Evolutionary conservation across 305 asterid genomes (phyloP).

Genomic region (Galium porrigens): DNA sequence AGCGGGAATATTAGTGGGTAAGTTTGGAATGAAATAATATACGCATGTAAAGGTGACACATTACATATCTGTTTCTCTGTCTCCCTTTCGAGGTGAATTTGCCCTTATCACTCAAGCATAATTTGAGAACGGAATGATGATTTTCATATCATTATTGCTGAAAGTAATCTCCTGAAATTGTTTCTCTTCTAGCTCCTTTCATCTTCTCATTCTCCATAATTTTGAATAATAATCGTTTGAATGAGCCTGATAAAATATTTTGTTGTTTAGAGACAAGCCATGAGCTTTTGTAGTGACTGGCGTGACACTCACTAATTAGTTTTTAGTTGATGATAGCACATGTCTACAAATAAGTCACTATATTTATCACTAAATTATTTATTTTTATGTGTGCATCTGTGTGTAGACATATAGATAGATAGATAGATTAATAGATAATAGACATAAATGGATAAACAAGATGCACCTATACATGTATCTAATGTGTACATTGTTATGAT

Average conservation of each 20-base stretch:
- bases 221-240: background rate
- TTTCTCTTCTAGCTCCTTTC: background rate
- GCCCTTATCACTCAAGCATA: background rate
- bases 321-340: background rate
- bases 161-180: background rate
- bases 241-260: background rate
- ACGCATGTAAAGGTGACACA: background rate
- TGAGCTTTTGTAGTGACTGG: background rate
- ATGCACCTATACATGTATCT: background rate
- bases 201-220: background rate
- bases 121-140: background rate
- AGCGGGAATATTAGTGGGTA: slow-evolving; percentile 95
- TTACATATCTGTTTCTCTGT: background rate
- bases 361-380: background rate
- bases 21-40: slow-evolving; percentile 19
- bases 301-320: background rate
- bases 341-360: background rate
- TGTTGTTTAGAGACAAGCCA: background rate
- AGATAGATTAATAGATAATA: background rate
- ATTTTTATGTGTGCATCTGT: background rate
- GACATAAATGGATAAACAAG: background rate
- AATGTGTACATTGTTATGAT: background rate
- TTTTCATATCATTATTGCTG: background rate
- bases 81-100: background rate
- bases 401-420: background rate